These are phyloP conservation scores for Parasarocladium wereldwijsianum DNA, from an alignment of 2,329 filamentous ascomycete genomes.

Conservation along the genomic window DNA sequence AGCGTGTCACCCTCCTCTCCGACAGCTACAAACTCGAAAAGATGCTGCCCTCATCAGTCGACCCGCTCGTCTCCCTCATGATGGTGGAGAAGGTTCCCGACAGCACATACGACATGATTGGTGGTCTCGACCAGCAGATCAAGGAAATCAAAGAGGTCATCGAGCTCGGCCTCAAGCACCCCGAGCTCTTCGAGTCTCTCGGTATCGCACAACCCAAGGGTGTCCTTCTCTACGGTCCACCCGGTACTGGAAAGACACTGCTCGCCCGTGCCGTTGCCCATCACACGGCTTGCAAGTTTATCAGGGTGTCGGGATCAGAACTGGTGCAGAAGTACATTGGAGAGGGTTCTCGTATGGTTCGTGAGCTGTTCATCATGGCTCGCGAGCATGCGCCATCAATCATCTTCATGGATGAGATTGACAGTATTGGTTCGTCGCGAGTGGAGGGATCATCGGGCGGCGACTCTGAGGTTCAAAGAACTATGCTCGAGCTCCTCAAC, in stretches of 20 bases:
- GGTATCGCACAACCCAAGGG: conserved; percentile 98
- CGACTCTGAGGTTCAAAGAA: conserved; percentile 95
- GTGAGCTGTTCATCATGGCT: conserved; percentile 98
- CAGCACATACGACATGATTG: conserved; percentile 99
- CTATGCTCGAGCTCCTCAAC: conserved; percentile 96
- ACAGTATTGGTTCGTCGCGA: conserved; percentile 93
- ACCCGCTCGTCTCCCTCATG: conserved; percentile 97
- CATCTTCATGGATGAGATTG: conserved; percentile 99
- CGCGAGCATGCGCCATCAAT: conserved; percentile 95
- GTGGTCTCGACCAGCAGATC: conserved; percentile 95
- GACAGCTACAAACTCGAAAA: conserved; percentile 99
- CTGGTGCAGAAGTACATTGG: conserved; percentile 99
- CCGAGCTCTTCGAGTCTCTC: conserved; percentile 96
- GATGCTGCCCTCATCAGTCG: conserved; percentile 94
- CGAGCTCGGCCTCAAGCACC: conserved; percentile 94
- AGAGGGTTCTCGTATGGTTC: conserved; percentile 95
- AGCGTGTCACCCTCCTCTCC: conserved; percentile 90
- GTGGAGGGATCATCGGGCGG: conserved; percentile 91
- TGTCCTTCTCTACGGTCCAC: conserved; percentile 89
- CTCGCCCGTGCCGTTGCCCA: conserved; percentile 91
- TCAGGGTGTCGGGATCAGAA: conserved; percentile 89
- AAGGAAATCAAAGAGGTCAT: conserved; percentile 99
- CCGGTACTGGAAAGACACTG: conserved; percentile 92
- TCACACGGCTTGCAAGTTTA: conserved; percentile 98
- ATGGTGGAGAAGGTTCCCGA: conserved; percentile 99